Base-by-base conservation (phyloP, 1,284 basidiomycete species). In the Cryptococcus sp. region DNA sequence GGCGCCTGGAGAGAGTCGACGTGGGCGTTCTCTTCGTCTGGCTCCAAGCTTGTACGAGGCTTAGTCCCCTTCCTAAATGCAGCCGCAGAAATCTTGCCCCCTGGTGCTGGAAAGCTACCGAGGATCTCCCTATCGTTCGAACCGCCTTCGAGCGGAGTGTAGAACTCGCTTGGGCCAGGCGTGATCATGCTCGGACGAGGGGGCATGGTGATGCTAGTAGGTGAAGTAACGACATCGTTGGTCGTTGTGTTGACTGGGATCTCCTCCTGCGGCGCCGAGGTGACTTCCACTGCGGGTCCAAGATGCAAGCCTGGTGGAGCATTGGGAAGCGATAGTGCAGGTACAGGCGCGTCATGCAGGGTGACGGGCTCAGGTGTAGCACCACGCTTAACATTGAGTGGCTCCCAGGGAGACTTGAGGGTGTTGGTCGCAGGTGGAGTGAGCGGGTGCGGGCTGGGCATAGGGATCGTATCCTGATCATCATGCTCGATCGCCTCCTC, bases 41-140 rank as follows among this genome's bases (percentile, higher is more conserved):
- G 59, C 5, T 60, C 62, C 11, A 61, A 20, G 49, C 53, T 56
- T n/a, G 31, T 46, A 46, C 61, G 22, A 8, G 64, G 64, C 51
- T 63, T 57, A 44, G 63, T 61, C 3, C 60, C 67, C 25, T 57
- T 56, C 23, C 69, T 47, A 52, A 73, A 73, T 5, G 71, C 71
- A 10, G 68, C 71, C 6, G 70, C 70, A 1, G 68, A 69, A 38
- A 73, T 73, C 57, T 71, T 73, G 20, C 71, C 71, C 3, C 64
- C 63, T 20, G 27, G 35, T 11, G 35, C 35, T 13, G 38, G 50
- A n/a, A 20, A 11, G 19, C 35, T 44, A 39, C 44, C 46, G 7
- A 55, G 22, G 7, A 53, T 48, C 39, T 56, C 57, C 10, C 58
- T 47, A 10, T 35, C 31, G 23, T 54, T 50, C 13, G 25, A 41